Evolutionary conservation across 31 red algal genomes (phyloP).

Genomic region (Asparagopsis taxiformis): DNA sequence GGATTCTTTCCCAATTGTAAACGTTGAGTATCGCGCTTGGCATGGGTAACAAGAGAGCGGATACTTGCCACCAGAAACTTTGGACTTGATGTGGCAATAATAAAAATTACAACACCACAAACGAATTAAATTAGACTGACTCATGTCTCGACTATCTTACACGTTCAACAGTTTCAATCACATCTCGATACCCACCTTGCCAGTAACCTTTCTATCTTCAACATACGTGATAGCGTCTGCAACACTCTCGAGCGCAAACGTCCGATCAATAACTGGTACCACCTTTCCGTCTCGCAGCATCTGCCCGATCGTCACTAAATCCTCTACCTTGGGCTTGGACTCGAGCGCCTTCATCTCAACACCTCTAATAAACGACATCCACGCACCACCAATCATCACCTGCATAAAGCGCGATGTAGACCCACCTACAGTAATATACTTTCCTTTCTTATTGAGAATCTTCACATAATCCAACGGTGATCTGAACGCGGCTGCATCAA

Average conservation of each 20-base stretch:
- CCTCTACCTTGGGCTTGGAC: slow-evolving; percentile 3
- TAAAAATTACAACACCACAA: too few relatives aligned
- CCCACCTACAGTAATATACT: slow-evolving; percentile 19
- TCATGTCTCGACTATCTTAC: too few relatives aligned
- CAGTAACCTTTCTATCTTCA: slow-evolving; percentile 18
- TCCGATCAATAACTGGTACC: slow-evolving; percentile 5
- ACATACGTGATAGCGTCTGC: slow-evolving; percentile 12
- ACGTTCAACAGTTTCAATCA: too few relatives aligned
- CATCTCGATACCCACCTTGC: slow-evolving; percentile 26
- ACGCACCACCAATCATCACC: background rate
- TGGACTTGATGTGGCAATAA: too few relatives aligned
- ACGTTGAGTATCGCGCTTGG: too few relatives aligned
- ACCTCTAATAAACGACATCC: slow-evolving; percentile 7
- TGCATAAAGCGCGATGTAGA: background rate
- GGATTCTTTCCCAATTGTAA: too few relatives aligned
- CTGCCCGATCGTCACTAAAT: slow-evolving; percentile 6
- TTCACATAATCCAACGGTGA: slow-evolving; percentile 19
- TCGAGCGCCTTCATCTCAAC: background rate
- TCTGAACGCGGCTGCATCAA: slow-evolving; percentile 25
- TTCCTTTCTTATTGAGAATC: slow-evolving; percentile 18
- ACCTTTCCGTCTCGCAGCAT: slow-evolving; percentile 10
- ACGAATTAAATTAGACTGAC: too few relatives aligned
- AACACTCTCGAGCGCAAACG: slow-evolving; percentile 2
- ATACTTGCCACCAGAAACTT: too few relatives aligned
- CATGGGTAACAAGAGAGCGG: too few relatives aligned